Evolutionary conservation across 1,284 basidiomycete genomes (phyloP).

Genomic region (Volvariella surrecta): DNA sequence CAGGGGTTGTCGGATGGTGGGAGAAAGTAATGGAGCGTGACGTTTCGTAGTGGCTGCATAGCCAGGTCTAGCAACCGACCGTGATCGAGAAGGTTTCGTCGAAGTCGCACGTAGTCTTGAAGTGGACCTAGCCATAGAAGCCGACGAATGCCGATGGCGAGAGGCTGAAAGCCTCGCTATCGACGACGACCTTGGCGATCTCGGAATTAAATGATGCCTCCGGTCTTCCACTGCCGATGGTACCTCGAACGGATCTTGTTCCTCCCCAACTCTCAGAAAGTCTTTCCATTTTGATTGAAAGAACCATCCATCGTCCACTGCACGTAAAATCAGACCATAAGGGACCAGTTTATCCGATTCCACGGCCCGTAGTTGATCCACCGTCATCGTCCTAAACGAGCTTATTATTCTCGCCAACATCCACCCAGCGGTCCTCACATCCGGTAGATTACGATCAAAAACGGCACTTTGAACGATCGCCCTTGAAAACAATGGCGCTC

Average conservation of each 20-base stretch:
- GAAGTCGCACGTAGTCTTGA: conserved; percentile 17
- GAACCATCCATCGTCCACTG: conserved; percentile 60
- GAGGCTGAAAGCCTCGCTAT: background rate
- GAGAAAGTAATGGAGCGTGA: conserved; percentile 2
- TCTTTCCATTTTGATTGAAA: conserved; percentile 53
- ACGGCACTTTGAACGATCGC: conserved; percentile 61
- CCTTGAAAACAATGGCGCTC: conserved; percentile 50
- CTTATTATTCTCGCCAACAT: conserved; percentile 50
- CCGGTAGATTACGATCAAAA: conserved; percentile 51
- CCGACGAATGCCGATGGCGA: conserved; percentile 1
- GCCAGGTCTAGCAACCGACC: conserved; percentile 11
- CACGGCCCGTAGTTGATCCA: conserved; percentile 53
- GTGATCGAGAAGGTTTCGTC: conserved; percentile 11
- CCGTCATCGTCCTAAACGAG: conserved; percentile 25
- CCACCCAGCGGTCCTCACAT: conserved; percentile 52
- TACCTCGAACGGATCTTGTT: conserved; percentile 10
- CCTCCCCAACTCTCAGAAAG: conserved; percentile 26
- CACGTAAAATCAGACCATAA: conserved; percentile 39
- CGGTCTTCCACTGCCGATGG: conserved; percentile 15
- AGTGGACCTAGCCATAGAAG: conserved; percentile 7
- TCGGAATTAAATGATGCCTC: conserved; percentile 13
- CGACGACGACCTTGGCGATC: background rate
- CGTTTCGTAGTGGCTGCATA: conserved; percentile 1
- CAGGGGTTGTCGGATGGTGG: conserved; percentile 42
- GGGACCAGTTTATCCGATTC: conserved; percentile 46